Conservation (phyloP, 306 rosid species). For the Lathyrus tuberosus region DNA sequence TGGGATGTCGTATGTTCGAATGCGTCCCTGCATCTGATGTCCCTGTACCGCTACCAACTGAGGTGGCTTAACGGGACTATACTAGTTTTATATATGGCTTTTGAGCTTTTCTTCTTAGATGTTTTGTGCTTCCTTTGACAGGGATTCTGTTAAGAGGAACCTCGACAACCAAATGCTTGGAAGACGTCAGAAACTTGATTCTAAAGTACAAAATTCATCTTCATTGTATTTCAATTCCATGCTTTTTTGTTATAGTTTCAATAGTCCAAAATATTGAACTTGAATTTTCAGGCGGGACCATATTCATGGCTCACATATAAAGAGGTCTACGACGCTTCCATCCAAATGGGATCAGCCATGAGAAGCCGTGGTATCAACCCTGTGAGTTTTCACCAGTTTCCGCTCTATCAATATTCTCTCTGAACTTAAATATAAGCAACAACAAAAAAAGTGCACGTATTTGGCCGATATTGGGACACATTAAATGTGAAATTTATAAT, state of each 20-base stretch:
- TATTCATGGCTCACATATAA: constrained; percentile 51
- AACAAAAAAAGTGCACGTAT: not conserved
- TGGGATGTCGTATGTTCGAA: no score
- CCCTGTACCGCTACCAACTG: no score
- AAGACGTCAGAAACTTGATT: constrained; percentile 61
- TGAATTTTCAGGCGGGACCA: constrained; percentile 38
- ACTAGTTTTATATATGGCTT: not conserved
- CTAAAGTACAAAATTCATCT: constrained; percentile 50
- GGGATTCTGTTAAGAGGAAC: constrained; percentile 73
- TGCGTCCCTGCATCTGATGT: no score
- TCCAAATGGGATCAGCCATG: constrained; percentile 73
- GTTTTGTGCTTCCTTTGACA: constrained; percentile 44
- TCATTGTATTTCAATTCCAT: not conserved
- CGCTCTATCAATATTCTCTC: not conserved
- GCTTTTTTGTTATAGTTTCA: not conserved
- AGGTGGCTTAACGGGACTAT: no score
- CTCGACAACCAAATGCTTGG: constrained; percentile 76
- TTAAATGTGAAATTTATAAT: constrained; percentile 12
- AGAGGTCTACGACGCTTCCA: constrained; percentile 65
- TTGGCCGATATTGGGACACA: not conserved
- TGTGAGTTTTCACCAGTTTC: constrained; percentile 50
- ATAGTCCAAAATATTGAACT: constrained; percentile 31
- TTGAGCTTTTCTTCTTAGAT: constrained; percentile 26
- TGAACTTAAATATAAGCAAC: not conserved
- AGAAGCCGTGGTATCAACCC: constrained; percentile 67